Base-by-base conservation (phyloP, 768 basidiomycete genomes). In the Leccinum subgranulosum region DNA sequence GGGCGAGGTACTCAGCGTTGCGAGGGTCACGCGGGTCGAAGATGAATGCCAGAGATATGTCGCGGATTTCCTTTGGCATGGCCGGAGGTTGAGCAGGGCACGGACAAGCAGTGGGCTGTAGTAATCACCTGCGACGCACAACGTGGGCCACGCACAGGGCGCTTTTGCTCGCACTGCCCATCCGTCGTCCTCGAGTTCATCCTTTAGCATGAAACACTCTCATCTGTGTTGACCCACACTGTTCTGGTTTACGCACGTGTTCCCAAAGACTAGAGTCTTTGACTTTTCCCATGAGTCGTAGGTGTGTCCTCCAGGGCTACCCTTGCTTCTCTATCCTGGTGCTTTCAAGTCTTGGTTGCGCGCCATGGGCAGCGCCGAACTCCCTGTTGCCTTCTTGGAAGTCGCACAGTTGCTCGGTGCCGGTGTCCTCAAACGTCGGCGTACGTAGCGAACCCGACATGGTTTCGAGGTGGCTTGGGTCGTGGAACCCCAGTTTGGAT, bases 371-470 rank as follows among this genome's bases (percentile, higher is more conserved):
- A 74, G 66, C 75, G 69, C 50, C 33, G 45, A 57, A 34, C 19
- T 43, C 55, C 61, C 60, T 64, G 65, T 56, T 54, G 63, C 62
- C 64, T 58, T 46, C 50, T 49, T 43, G 48, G 39, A 64, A 58
- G 58, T 49, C 46, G 60, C 54, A 49, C 49, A 59, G 70, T 59
- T 56, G 49, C 55, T 61, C 56, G 60, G 65, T 64, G 76, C 64
- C 55, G 76, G 74, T 75, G 76, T 72, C 72, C 77, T 76, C 61
- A 84, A 84, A 77, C 76, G 80, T 73, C 72, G 76, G 73, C 70
- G 72, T 62, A 72, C 80, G 78, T 80, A 77, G 75, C 76, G 69
- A 81, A 81, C 80, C 66, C 67, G 68, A 66, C 79, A 77, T 84
- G 83, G 83, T 81, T 79, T 75, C 75, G 72, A 45, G 71, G 68